Base-by-base conservation (phyloP, 495 filamentous ascomycete genomes). In the Aspergillus nidulans region DNA sequence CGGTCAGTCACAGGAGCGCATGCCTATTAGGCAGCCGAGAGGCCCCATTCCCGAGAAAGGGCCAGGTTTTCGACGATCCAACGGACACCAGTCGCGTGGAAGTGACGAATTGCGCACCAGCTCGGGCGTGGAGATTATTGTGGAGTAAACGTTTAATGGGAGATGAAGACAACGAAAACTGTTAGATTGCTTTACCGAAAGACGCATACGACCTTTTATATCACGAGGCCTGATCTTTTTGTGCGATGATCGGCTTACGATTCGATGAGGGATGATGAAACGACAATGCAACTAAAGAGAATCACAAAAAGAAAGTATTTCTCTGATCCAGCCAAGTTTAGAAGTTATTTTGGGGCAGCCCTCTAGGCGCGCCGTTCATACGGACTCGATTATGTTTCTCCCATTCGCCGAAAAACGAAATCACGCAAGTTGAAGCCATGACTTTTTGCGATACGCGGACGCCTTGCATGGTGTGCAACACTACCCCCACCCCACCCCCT, bases 11-110 rank as follows among this genome's bases (percentile, higher is more conserved):
- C 82, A 85, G 56, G 86, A 85, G 66, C 76, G 81, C 58, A 80
- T 85, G 55, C 88, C 89, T 45, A 83, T 92, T 58, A 80, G 91
- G 57, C 90, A 95, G 69, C 90, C 91, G 45, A 83, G 87, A 62
- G 90, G 89, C 34, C 90, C 91, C 26, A 74, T 81, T 43, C 78
- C 78, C 36, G 91, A 95, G 57, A 91, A 91, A 73, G 83, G 82
- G 41, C 71, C 83, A 52, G 90, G 89, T 15, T 95, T 95, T 63
- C 77, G 79, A 59, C 82, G 89, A 56, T 81, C 85, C 59, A 91
- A 90, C 68, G 91, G 91, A 57, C 91, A 96, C 69, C 82, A 85
- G 64, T 78, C 85, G 47, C 83, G 88, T 49, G 85, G 89, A 55
- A 94, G 90, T 71, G 91, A 92, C 78, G 86, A 89, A 63, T 73